Percentiles rank a stretch among this genome's conserved stretches.
These are phyloP conservation scores for Symmetrospora coprosmae DNA, from an alignment of 768 basidiomycete species.

Conservation along the genomic window DNA sequence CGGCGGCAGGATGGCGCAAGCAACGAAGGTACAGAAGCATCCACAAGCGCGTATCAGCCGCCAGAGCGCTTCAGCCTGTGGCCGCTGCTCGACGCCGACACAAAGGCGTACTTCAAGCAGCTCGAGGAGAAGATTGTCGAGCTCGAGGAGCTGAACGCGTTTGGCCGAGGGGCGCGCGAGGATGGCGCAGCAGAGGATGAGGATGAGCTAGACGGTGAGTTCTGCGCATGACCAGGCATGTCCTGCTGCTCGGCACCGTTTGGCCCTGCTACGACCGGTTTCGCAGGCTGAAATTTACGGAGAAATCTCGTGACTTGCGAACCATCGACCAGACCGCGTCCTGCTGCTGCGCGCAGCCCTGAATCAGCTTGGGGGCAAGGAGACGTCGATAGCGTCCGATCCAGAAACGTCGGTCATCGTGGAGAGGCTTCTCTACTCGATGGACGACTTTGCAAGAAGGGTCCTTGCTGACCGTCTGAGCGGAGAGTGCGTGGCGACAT, in stretches of 20 bases:
- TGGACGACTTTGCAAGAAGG: conserved; percentile 90
- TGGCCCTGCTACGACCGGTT: neutral
- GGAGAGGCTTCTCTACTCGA: conserved; percentile 77
- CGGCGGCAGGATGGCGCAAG: no score
- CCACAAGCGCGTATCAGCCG: conserved; percentile 7
- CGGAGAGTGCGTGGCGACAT: conserved; percentile 57
- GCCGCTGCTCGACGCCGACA: conserved; percentile 31
- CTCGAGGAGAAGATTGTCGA: conserved; percentile 31
- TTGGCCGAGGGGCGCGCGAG: conserved; percentile 22
- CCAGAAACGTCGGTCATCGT: conserved; percentile 81
- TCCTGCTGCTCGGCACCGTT: neutral
- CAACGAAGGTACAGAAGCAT: no score
- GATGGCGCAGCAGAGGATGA: conserved; percentile 28
- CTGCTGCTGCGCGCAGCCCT: conserved; percentile 70
- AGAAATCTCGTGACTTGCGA: neutral
- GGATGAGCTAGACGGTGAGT: conserved; percentile 28
- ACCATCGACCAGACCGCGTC: conserved; percentile 47
- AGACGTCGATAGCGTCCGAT: conserved; percentile 79
- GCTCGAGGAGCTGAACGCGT: conserved; percentile 23
- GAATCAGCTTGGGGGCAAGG: conserved; percentile 69
- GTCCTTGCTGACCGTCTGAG: conserved; percentile 74
- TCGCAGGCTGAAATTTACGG: neutral
- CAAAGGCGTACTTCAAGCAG: conserved; percentile 33
- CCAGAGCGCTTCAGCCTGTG: conserved; percentile 24
- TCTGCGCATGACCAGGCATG: neutral